Evolutionary conservation across 1,139 yeast species (phyloP), one percentile per base, ranked within the genome.

Genomic region (Komagataea norvegica): DNA sequence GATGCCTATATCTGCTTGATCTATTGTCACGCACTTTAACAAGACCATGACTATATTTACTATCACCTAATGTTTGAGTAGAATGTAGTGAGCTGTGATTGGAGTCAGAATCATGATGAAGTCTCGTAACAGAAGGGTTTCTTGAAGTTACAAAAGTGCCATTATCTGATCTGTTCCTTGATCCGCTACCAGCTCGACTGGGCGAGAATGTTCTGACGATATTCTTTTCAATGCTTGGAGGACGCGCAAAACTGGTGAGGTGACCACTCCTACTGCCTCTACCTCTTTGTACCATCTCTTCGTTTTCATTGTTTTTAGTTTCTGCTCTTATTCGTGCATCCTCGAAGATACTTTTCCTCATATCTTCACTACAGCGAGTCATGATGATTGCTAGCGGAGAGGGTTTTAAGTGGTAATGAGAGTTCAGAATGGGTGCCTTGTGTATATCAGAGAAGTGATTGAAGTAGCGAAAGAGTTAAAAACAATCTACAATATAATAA

Each of bases 1-100:
- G 53, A 31, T 44, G 43, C 15, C 38, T 49, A 31, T 46, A 44
- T 13, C 47, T 14, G 8, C 11, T 27, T 15, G 18, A 19, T 14
- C 25, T 29, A 5, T 20, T 9, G 9, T 20, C 9, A 7, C 14
- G 11, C 20, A 23, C 32, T 11, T 27, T 18, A 16, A 9, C 18
- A n/a, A n/a, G n/a, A n/a, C n/a, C n/a, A n/a, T n/a, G 24, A 10
- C 24, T 8, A 10, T 21, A 21, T 21, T 20, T 20, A 20, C 25
- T 15, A 31, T 22, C 16, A 6, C 5, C 19, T 9, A 17, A n/a
- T 2, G 25, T 22, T 6, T 18, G 17, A 8, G 19, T 21, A 9
- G 34, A 36, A 18, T 26, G 25, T 5, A 31, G 4, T 4, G 38
- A 36, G 8, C 26, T 13, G 8, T 27, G 6, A 33, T 26, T 17